Evolutionary conservation across 371 early-diverging fungal genomes (phyloP).

Genomic region (Mucor piriformis): DNA sequence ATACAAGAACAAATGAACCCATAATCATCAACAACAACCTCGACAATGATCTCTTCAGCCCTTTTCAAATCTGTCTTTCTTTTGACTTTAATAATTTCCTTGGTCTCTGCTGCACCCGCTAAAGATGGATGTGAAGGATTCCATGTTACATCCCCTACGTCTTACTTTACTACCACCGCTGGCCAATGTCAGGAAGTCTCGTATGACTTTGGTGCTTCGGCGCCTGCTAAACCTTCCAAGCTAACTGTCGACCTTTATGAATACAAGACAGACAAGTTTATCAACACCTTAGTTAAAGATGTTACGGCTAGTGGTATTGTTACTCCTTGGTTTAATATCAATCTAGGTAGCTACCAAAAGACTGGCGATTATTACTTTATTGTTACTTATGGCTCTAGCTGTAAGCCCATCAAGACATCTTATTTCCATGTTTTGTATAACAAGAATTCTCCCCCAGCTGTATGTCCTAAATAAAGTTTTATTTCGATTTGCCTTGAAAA

Average conservation of each 20-base stretch:
- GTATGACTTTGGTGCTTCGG: slow-evolving; percentile 22
- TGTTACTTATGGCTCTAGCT: slow-evolving; percentile 24
- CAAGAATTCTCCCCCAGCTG: slow-evolving; percentile 34
- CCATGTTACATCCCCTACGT: slow-evolving; percentile 37
- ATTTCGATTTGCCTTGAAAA: not conserved
- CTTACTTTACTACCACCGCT: slow-evolving; percentile 32
- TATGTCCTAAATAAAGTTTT: slow-evolving; percentile 3
- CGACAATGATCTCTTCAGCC: slow-evolving; percentile 8
- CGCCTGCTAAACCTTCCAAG: slow-evolving; percentile 10
- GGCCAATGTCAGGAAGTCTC: slow-evolving; percentile 37
- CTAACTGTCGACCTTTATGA: slow-evolving; percentile 27
- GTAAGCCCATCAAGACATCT: slow-evolving; percentile 23
- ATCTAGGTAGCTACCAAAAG: slow-evolving; percentile 14
- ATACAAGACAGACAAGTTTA: slow-evolving; percentile 20
- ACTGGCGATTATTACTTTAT: slow-evolving; percentile 33
- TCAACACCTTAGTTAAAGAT: slow-evolving; percentile 16
- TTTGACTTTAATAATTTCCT: not conserved
- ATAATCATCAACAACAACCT: too few relatives aligned
- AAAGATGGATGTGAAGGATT: slow-evolving; percentile 29
- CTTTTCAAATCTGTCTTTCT: slow-evolving; percentile 5
- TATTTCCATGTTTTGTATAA: slow-evolving; percentile 32
- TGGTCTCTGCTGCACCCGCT: slow-evolving; percentile 25
- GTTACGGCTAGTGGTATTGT: slow-evolving; percentile 13
- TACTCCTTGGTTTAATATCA: slow-evolving; percentile 24
- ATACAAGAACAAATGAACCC: too few relatives aligned